A percentile compares a stretch with the other conserved stretches of the same genome.
These are phyloP conservation scores for Nicotiana paniculata DNA, from an alignment of 257 asterid genomes.

Conservation along the genomic window DNA sequence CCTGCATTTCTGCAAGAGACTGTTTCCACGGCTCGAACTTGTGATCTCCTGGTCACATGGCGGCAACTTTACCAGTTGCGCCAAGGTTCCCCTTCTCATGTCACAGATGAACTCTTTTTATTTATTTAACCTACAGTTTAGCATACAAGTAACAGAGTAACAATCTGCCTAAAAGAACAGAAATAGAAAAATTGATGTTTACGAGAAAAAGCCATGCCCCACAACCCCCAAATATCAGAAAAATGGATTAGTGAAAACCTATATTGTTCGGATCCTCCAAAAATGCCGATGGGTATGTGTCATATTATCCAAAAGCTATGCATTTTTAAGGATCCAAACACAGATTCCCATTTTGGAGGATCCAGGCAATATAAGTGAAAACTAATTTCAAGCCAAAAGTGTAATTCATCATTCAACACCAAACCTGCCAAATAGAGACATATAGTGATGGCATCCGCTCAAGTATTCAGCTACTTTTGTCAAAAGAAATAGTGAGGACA, in stretches of 20 bases:
- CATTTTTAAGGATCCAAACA: too few relatives aligned
- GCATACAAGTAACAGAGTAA: neutral
- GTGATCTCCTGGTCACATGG: too few relatives aligned
- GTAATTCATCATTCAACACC: neutral
- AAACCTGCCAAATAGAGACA: neutral
- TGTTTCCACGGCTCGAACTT: too few relatives aligned
- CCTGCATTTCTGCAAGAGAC: too few relatives aligned
- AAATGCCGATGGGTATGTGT: too few relatives aligned
- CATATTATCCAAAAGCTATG: too few relatives aligned
- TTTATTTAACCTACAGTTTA: neutral
- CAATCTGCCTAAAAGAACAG: neutral
- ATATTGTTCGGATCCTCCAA: too few relatives aligned
- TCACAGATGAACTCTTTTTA: neutral
- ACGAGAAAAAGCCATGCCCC: neutral
- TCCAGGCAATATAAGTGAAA: too few relatives aligned
- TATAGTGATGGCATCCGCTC: neutral
- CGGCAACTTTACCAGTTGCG: too few relatives aligned
- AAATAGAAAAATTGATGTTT: neutral
- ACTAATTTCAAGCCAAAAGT: neutral
- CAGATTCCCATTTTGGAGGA: too few relatives aligned
- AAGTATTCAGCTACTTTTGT: neutral
- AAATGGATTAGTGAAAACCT: neutral
- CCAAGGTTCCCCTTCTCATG: too few relatives aligned
- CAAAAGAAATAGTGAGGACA: neutral
- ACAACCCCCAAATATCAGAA: neutral